phyloP scores from a whole-genome alignment of 2,329 filamentous ascomycete species.

The Onygenales sp. region DNA sequence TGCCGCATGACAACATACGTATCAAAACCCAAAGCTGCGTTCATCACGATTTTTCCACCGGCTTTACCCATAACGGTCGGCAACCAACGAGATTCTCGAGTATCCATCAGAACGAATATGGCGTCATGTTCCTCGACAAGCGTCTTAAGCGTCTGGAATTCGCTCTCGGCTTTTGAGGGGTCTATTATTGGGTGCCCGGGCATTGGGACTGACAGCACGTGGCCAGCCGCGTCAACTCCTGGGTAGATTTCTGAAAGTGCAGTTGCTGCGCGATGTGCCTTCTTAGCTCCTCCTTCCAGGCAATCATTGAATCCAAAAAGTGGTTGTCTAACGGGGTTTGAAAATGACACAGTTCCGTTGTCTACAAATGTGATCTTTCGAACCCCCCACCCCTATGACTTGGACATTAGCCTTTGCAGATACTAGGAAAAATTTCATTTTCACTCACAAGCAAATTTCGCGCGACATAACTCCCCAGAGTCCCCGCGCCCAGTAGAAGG shows the following conservation, averaged over 20 bases:
- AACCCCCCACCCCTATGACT: conserved; percentile 69
- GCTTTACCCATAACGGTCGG: conserved; percentile 95
- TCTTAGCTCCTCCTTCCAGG: conserved; percentile 69
- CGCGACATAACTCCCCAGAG: conserved; percentile 86
- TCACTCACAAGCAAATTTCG: conserved; percentile 61
- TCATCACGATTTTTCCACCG: conserved; percentile 88
- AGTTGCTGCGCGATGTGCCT: conserved; percentile 71
- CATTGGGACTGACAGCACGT: conserved; percentile 87
- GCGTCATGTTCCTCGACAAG: conserved; percentile 80
- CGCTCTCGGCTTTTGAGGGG: conserved; percentile 55
- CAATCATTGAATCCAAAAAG: conserved; percentile 89
- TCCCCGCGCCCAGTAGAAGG: conserved; percentile 82
- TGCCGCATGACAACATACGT: conserved; percentile 97
- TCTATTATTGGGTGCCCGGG: conserved; percentile 80
- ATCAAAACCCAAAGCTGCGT: conserved; percentile 91
- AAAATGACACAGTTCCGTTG: conserved; percentile 86
- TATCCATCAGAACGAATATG: conserved; percentile 96
- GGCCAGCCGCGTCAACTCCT: conserved; percentile 70
- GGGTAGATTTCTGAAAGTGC: conserved; percentile 81
- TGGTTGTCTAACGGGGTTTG: conserved; percentile 90
- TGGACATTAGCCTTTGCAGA: not conserved
- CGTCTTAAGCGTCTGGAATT: conserved; percentile 65
- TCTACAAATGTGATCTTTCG: conserved; percentile 93
- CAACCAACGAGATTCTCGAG: conserved; percentile 86
- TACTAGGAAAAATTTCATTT: not conserved